These are phyloP conservation scores for Penicillium fimorum DNA, from an alignment of 495 filamentous ascomycete species.

Conservation along the genomic window DNA sequence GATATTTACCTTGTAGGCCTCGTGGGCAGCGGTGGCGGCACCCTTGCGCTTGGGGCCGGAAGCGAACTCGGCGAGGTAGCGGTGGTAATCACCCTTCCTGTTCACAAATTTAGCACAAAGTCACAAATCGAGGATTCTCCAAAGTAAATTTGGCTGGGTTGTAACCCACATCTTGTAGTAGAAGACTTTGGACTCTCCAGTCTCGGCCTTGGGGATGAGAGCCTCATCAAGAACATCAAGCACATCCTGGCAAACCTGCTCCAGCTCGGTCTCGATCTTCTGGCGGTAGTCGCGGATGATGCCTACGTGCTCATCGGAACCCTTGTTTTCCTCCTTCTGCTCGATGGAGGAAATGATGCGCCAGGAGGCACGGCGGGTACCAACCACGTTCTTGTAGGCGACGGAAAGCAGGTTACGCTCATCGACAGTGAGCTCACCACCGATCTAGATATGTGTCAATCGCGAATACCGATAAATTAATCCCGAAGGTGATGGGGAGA, in stretches of 20 bases:
- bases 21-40: slow-evolving; percentile 92
- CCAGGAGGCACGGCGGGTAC: slow-evolving; percentile 98
- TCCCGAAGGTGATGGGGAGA: not conserved
- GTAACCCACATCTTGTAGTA: slow-evolving; percentile 98
- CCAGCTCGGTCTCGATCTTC: slow-evolving; percentile 97
- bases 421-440: slow-evolving; percentile 88
- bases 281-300: slow-evolving; percentile 98
- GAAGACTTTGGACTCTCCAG: slow-evolving; percentile 99
- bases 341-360: slow-evolving; percentile 99
- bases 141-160: not conserved
- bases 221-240: slow-evolving; percentile 92
- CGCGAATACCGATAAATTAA: not conserved
- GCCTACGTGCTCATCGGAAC: slow-evolving; percentile 91
- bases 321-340: slow-evolving; percentile 99
- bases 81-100: slow-evolving; percentile 99
- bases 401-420: slow-evolving; percentile 99
- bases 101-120: slow-evolving; percentile 18
- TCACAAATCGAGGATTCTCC: not conserved
- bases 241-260: slow-evolving; percentile 98
- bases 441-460: slow-evolving; percentile 61
- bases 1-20: slow-evolving; percentile 89
- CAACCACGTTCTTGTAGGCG: slow-evolving; percentile 99
- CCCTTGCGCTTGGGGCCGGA: slow-evolving; percentile 98
- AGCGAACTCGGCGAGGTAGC: slow-evolving; percentile 98
- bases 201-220: slow-evolving; percentile 95